A percentile compares a stretch with the other conserved stretches of the same genome.
phyloP scores from a whole-genome alignment of 306 rosid species.

The Macrotyloma uniflorum region DNA sequence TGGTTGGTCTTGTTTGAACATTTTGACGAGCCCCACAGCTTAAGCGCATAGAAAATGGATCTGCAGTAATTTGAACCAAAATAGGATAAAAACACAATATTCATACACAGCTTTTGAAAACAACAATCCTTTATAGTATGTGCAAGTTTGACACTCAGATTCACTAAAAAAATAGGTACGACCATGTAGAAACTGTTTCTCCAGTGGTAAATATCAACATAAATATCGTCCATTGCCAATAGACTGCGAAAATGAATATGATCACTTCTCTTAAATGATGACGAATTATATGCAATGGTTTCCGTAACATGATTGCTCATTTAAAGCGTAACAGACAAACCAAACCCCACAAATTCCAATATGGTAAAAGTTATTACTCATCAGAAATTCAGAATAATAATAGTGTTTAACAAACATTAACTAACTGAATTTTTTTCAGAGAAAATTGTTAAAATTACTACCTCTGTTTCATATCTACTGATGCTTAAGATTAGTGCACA shows the following conservation, averaged over 20 bases:
- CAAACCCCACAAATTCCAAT: conserved; percentile 2
- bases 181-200: background rate
- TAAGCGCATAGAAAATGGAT: conserved; percentile 68
- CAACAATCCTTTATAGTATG: background rate
- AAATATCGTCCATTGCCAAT: background rate
- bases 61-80: conserved; percentile 45
- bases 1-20: conserved; percentile 61
- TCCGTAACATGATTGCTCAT: background rate
- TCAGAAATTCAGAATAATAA: conserved; percentile 2
- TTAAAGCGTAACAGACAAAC: background rate
- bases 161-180: background rate
- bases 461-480: background rate
- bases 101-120: background rate
- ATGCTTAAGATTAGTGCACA: background rate
- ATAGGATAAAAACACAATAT: background rate
- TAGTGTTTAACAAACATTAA: background rate
- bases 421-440: background rate
- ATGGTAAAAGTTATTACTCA: background rate
- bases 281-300: conserved; percentile 7
- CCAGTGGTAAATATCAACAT: background rate
- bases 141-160: background rate
- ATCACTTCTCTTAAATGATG: background rate
- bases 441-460: background rate
- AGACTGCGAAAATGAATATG: background rate
- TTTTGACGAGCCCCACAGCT: conserved; percentile 75